Evolutionary conservation across 75 land plant species (phyloP).

Genomic region (Pinus taeda): DNA sequence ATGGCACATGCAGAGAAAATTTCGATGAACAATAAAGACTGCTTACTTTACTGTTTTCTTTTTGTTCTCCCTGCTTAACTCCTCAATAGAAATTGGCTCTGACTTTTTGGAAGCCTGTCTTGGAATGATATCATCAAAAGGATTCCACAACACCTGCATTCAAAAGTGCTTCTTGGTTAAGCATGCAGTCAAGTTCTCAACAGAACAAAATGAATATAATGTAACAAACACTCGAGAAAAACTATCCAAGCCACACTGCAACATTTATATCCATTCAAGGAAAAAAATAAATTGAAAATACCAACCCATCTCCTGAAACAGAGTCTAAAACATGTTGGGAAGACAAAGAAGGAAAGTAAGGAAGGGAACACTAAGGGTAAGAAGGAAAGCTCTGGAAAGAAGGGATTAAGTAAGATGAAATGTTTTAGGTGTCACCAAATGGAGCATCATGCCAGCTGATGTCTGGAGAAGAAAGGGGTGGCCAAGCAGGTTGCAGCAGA

Average conservation of each 20-base stretch:
- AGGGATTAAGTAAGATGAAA: no score
- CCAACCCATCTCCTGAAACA: background rate
- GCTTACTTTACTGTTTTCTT: slow-evolving; percentile 66
- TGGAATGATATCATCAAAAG: slow-evolving; percentile 94
- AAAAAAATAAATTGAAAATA: background rate
- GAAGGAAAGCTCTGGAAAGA: no score
- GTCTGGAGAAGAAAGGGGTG: no score
- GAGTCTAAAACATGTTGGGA: background rate
- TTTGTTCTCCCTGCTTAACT: slow-evolving; percentile 33
- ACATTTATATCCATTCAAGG: background rate
- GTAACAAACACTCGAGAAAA: background rate
- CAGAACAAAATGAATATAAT: background rate
- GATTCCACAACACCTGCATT: slow-evolving; percentile 93
- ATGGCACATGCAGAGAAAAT: no score
- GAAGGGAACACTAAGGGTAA: no score
- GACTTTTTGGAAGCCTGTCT: slow-evolving; percentile 29
- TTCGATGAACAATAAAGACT: background rate
- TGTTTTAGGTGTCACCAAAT: no score
- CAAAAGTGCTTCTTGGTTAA: background rate
- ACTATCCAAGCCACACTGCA: background rate
- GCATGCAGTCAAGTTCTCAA: background rate
- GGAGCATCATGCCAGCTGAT: no score
- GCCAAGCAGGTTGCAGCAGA: no score
- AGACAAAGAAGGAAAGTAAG: no score
- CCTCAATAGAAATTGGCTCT: slow-evolving; percentile 11